phyloP scores from a whole-genome alignment of 2,329 filamentous ascomycete genomes.

The Botrytis byssoidea region DNA sequence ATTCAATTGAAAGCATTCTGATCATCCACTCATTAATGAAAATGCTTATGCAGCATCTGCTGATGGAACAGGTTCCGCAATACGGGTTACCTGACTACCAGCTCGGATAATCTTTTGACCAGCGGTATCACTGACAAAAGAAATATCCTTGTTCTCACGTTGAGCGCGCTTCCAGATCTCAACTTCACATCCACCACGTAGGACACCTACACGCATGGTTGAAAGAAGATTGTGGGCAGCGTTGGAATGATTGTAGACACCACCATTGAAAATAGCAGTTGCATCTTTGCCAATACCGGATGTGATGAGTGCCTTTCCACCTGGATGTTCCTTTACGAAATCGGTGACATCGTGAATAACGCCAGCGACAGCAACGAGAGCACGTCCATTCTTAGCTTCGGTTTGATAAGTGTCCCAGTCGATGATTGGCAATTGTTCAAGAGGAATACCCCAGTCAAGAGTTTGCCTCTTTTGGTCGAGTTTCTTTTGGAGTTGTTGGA shows the following conservation, averaged over 20 bases:
- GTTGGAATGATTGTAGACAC: slow-evolving; percentile 87
- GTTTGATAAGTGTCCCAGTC: slow-evolving; percentile 84
- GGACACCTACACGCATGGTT: slow-evolving; percentile 84
- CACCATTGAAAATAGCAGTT: slow-evolving; percentile 88
- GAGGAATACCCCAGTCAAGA: slow-evolving; percentile 82
- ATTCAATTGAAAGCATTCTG: not conserved
- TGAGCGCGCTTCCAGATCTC: slow-evolving; percentile 91
- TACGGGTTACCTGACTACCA: slow-evolving; percentile 80
- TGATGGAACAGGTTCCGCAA: slow-evolving; percentile 73
- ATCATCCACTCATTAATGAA: slow-evolving; percentile 19
- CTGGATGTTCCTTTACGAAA: slow-evolving; percentile 88
- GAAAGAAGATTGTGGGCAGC: slow-evolving; percentile 85
- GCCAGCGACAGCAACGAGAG: slow-evolving; percentile 74
- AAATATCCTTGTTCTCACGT: slow-evolving; percentile 79
- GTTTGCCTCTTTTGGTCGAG: slow-evolving; percentile 79
- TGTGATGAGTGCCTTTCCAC: slow-evolving; percentile 81
- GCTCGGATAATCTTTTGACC: slow-evolving; percentile 84
- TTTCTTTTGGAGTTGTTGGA: slow-evolving; percentile 91
- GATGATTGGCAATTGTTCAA: slow-evolving; percentile 82
- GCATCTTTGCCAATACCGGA: slow-evolving; percentile 84
- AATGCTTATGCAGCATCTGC: slow-evolving; percentile 72
- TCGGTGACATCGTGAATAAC: slow-evolving; percentile 81
- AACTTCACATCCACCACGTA: slow-evolving; percentile 82
- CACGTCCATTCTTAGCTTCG: slow-evolving; percentile 74
- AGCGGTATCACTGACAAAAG: slow-evolving; percentile 74